Evolutionary conservation across 2,329 filamentous ascomycete genomes (phyloP), one percentile per base, ranked within the genome.

Genomic region (Mycosphaerella sp.): DNA sequence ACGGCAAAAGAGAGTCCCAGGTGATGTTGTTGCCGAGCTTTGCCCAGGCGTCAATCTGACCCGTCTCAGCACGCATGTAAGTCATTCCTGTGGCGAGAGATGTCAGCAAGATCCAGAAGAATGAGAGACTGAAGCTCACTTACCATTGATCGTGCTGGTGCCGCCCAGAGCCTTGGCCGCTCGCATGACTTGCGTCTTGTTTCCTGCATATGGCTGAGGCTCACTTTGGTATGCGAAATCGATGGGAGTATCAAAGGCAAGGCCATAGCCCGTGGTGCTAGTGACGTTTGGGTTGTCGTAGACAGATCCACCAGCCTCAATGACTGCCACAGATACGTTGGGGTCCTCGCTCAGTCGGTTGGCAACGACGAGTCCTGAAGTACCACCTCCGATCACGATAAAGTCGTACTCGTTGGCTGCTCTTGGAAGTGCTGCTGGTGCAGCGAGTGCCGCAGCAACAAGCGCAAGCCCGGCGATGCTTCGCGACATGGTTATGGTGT

Each of bases 261-360:
- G 61, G 12, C 78, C 65, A 4, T 70, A 70, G 2, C 74, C 62
- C 54, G 74, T 78, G 50, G 69, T 71, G 67, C 76, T 79, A 3
- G 55, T 59, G 1, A 58, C 55, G 21, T 63, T 63, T 3, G 46
- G 32, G 39, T 58, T 54, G 46, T 55, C 47, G 36, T 51, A 50
- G 6, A 53, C 51, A 11, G 39, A 42, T 3, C 36, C 43, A 17
- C 55, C 57, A 40, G 55, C 52, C 54, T 63, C 45, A 54, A 58
- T 29, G 43, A 59, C 12, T 31, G 66, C 70, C 66, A 73, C 14
- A 57, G 65, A 57, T 68, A 63, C 34, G 8, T 14, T 53, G 9
- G 65, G 63, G 49, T 68, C 54, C 38, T 67, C 63, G 31, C 59
- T 62, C 8, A 68, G 54, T 23, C 66, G 57, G 40, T 60, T 61